Base-by-base conservation (phyloP, 2,329 filamentous ascomycete genomes). In the Berkeleyomyces basicola region DNA sequence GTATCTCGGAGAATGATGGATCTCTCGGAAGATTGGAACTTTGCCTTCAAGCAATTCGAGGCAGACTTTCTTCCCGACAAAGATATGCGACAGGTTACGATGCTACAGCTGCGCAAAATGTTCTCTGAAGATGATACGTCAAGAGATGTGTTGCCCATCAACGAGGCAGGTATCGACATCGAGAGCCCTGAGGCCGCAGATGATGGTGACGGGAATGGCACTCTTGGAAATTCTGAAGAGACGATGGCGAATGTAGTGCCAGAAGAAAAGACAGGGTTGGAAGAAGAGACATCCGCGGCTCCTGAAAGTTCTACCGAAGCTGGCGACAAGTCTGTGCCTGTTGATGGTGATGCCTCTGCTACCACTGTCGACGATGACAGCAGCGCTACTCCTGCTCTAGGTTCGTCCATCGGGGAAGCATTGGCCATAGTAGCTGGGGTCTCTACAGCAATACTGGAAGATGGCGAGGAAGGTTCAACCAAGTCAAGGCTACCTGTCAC, bases 51-150 rank as follows among this genome's bases (percentile, higher is more conserved):
- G 63, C 87, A 93, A 62, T 97, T 99, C 65, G 95, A 99, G 71
- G 83, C 85, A 51, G 88, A 95, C 68, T 99, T 92, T 74, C 86
- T 99, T 68, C 92, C 92, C 0, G 95, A 99, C 72, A 97, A 95
- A 70, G 93, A 99, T 74, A 95, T 99, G 69, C 83, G 90, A 66
- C 85, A 93, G 69, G 77, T 99, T 65, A 95, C 93, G 10, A 90
- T 92, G 64, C 80, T 96, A 66, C 95, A 99, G 71, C 77, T 99
- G 63, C 92, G 88, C 71, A 96, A 95, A 71, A 88, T 99, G 71
- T 99, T 99, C 70, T 83, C 92, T 6, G 91, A 97, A 71, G 61
- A 65, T 37, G 87, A 90, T 68, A 89, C 91, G 66, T 90, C 89
- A 2, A 86, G 87, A 64, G 85, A 89, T 64, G 87, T 88, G 0